Conservation (phyloP, 1,284 basidiomycete genomes). For the Ganoderma sinense region DNA sequence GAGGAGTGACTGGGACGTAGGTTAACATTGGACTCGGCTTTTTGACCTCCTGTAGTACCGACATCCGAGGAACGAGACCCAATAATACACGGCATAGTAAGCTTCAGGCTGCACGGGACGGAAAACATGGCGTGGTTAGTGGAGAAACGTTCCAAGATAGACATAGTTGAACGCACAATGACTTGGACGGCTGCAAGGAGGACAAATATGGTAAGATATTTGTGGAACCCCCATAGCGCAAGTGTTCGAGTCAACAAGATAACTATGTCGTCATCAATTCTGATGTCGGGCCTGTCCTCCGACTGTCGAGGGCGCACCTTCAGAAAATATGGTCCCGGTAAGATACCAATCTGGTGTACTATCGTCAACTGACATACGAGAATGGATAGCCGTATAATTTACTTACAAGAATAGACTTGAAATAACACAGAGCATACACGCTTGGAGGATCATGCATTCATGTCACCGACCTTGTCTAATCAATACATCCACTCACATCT, state of each 20-base stretch:
- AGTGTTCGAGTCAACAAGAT: background rate
- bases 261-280: background rate
- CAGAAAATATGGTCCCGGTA: background rate
- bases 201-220: background rate
- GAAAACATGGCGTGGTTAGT: background rate
- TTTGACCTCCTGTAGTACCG: background rate
- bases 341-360: background rate
- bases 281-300: background rate
- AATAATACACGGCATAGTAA: background rate
- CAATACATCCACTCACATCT: background rate
- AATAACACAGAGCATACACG: background rate
- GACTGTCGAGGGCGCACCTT: background rate
- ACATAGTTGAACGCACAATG: background rate
- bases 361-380: background rate
- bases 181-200: background rate
- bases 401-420: background rate
- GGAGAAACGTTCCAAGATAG: background rate
- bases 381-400: background rate
- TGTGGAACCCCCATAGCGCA: constrained; percentile 3
- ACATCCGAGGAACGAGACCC: background rate
- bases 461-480: background rate
- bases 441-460: background rate
- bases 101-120: background rate
- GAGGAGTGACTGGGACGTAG: background rate
- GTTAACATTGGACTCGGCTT: background rate